A percentile compares a stretch with the other conserved stretches of the same genome.
phyloP scores from a whole-genome alignment of 495 filamentous ascomycete species.

The Daldinia grandis region DNA sequence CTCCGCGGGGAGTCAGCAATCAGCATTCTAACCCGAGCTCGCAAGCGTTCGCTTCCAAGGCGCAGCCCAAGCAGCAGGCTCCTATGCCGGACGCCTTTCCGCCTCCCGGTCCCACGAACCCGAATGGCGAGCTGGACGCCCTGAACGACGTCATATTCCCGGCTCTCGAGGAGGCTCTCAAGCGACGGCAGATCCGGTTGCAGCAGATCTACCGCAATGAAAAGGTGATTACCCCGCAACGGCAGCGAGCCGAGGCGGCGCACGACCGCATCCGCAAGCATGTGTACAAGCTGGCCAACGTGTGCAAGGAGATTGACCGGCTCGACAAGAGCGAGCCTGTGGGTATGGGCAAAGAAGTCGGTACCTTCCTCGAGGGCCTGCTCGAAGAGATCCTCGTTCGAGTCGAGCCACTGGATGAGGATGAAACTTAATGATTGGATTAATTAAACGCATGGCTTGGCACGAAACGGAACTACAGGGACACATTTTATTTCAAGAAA shows the following conservation, averaged over 20 bases:
- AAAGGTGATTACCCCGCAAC: conserved; percentile 57
- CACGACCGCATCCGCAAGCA: conserved; percentile 84
- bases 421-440: conserved; percentile 45
- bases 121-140: conserved; percentile 64
- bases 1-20: conserved; percentile 47
- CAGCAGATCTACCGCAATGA: conserved; percentile 61
- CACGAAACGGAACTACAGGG: neutral
- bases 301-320: conserved; percentile 87
- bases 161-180: conserved; percentile 86
- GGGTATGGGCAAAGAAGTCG: conserved; percentile 88
- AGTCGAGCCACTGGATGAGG: conserved; percentile 84
- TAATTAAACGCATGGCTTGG: neutral
- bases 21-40: conserved; percentile 37
- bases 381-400: conserved; percentile 94
- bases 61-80: conserved; percentile 36
- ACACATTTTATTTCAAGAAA: neutral
- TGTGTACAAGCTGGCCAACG: conserved; percentile 75
- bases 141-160: conserved; percentile 87
- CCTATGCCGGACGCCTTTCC: conserved; percentile 50
- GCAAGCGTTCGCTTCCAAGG: conserved; percentile 40
- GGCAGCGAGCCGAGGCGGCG: conserved; percentile 72
- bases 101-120: conserved; percentile 55
- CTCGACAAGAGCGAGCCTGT: conserved; percentile 84
- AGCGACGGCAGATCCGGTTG: conserved; percentile 74
- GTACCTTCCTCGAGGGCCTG: conserved; percentile 86